phyloP scores from a whole-genome alignment of 192 early-diverging fungal species.

The Backusella luteola region DNA sequence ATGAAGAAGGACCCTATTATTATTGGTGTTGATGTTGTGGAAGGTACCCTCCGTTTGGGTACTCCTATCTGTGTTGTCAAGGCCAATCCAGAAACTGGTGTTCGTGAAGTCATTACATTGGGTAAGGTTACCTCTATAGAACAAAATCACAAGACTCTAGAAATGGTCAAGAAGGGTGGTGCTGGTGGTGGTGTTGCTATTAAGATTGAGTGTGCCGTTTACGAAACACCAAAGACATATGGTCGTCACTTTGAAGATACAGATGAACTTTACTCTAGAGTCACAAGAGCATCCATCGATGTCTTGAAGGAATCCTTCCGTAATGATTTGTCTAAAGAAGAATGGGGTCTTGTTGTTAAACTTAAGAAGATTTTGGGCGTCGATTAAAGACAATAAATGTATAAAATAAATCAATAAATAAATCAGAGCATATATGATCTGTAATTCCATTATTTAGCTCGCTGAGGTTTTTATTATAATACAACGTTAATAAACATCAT shows the following conservation, averaged over 20 bases:
- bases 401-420: neutral
- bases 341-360: slow-evolving; percentile 78
- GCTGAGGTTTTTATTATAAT: neutral
- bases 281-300: slow-evolving; percentile 90
- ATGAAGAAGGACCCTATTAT: slow-evolving; percentile 95
- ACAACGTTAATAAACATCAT: neutral
- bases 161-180: slow-evolving; percentile 79
- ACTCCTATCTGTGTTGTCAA: slow-evolving; percentile 92
- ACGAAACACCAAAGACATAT: slow-evolving; percentile 85
- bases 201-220: slow-evolving; percentile 82
- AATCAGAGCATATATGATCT: neutral
- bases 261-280: slow-evolving; percentile 76
- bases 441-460: neutral
- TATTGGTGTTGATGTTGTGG: slow-evolving; percentile 93
- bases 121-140: slow-evolving; percentile 93
- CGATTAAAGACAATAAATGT: slow-evolving; percentile 19
- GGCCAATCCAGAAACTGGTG: slow-evolving; percentile 70
- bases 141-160: slow-evolving; percentile 83
- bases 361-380: slow-evolving; percentile 66
- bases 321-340: slow-evolving; percentile 86
- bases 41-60: slow-evolving; percentile 83
- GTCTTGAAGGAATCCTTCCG: slow-evolving; percentile 94
- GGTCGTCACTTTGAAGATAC: slow-evolving; percentile 90
- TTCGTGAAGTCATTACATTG: slow-evolving; percentile 66
- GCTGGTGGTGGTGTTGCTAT: slow-evolving; percentile 86